Percentiles rank a stretch among this genome's conserved stretches.
These are phyloP conservation scores for Oryza punctata DNA, from an alignment of 176 grass and related monocot species.

Conservation along the genomic window DNA sequence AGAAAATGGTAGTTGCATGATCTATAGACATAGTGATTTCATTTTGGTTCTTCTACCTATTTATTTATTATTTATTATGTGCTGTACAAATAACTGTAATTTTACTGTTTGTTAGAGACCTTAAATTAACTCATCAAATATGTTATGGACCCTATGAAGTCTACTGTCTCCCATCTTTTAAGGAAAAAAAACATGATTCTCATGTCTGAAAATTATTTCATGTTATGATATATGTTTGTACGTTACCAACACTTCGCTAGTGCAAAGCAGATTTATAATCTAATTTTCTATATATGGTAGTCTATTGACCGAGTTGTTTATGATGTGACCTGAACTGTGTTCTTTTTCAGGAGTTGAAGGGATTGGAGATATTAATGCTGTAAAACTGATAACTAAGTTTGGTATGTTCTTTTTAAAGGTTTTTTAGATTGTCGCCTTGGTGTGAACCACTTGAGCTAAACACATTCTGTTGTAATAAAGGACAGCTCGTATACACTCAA, in stretches of 20 bases:
- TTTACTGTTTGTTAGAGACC: slow-evolving; percentile 20
- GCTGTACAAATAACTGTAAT: slow-evolving; percentile 8
- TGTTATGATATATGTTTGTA: slow-evolving; percentile 10
- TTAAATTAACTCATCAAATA: background rate
- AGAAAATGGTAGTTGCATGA: background rate
- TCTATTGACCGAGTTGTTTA: slow-evolving; percentile 6
- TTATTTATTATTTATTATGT: background rate
- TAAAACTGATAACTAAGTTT: slow-evolving; percentile 84
- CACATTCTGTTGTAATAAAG: slow-evolving; percentile 6
- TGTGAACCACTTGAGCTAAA: slow-evolving; percentile 20
- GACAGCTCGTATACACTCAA: background rate
- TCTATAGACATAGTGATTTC: slow-evolving; percentile 18
- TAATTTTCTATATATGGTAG: slow-evolving; percentile 8
- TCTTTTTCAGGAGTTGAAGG: slow-evolving; percentile 86
- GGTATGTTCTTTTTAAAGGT: slow-evolving; percentile 54
- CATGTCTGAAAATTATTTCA: slow-evolving; percentile 7
- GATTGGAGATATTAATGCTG: slow-evolving; percentile 83
- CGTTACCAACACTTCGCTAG: background rate
- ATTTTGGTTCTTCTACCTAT: slow-evolving; percentile 13
- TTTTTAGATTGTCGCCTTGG: background rate
- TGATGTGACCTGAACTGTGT: slow-evolving; percentile 3
- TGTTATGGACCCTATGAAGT: background rate
- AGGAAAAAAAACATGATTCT: background rate
- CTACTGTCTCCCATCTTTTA: background rate
- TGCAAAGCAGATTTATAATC: slow-evolving; percentile 8